Evolutionary conservation across 805 yeast genomes (phyloP).

Genomic region (Yamadazyma sp.): DNA sequence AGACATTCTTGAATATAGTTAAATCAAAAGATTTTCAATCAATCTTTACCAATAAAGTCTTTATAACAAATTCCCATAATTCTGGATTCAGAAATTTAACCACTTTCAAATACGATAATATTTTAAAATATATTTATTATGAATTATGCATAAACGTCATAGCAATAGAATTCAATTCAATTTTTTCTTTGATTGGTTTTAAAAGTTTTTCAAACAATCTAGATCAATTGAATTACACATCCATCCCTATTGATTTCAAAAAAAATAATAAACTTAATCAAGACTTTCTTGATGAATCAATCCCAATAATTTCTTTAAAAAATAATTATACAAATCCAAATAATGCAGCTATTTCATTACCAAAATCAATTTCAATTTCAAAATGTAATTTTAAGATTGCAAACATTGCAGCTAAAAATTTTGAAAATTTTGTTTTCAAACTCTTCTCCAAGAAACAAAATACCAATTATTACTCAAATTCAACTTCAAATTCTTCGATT

Average conservation of each 20-base stretch:
- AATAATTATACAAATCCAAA: background rate
- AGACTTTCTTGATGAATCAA: background rate
- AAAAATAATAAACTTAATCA: conserved; percentile 2
- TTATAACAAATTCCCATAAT: background rate
- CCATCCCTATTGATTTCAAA: conserved; percentile 13
- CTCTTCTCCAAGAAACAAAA: conserved; percentile 8
- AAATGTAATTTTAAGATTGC: conserved; percentile 7
- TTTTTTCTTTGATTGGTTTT: conserved; percentile 12
- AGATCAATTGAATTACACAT: conserved; percentile 13
- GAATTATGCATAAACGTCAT: conserved; percentile 14
- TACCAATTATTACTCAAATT: too few species aligned
- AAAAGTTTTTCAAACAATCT: conserved; percentile 13
- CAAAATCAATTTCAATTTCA: conserved; percentile 8
- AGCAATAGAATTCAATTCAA: conserved; percentile 11
- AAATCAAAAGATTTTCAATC: conserved; percentile 8
- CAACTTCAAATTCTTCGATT: too few species aligned
- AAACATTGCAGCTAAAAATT: conserved; percentile 12
- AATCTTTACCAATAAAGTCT: conserved; percentile 8
- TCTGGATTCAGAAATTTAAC: background rate
- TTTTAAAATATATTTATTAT: conserved; percentile 7
- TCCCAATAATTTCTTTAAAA: conserved; percentile 12
- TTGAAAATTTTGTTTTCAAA: conserved; percentile 13
- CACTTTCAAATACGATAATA: background rate
- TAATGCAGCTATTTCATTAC: conserved; percentile 5
- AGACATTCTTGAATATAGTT: conserved; percentile 5